Base-by-base conservation (phyloP, 805 yeast species). In the Candida koratica region DNA sequence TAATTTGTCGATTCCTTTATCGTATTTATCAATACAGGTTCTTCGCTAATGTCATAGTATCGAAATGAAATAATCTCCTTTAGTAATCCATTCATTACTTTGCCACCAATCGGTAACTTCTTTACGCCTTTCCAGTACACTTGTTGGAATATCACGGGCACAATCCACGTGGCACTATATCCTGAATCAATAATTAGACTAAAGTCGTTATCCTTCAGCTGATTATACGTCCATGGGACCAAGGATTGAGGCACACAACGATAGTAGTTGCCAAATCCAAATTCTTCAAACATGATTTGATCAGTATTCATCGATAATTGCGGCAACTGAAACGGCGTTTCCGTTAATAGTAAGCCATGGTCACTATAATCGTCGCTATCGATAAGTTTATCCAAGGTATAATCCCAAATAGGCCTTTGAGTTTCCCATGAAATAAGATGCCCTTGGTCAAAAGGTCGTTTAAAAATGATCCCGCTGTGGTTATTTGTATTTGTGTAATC, bases 231-330 rank as follows among this genome's bases (percentile, higher is more conserved):
- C 53, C 57, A 46, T 9, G 61, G 61, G 3, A 52, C 49, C 18
- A 79, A 68, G 0, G 77, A 69, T 2, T 74, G 78, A 0, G 77
- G 69, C 0, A 84, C 75, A 15, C 84, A 74, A 40, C 95, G 69
- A 44, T 79, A 83, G 41, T 84, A 72, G 20, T 77, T 73, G 10
- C 69, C 69, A 51, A 93, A 84, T 3, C 86, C 95, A 52, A 81
- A 93, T 52, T 93, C 97, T 57, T 93, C 99, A 61, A 94, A 90
- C 0, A 93, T 73, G 0, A 93, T 83, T 60, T 88, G 96, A 55
- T 93, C 97, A 11, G 86, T 82, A 56, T 84, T 84, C 47, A 79
- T 79, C 24, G 94, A 84, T 20, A 90, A 67, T 36, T 79, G 81
- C 2, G 96, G 93, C 20, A 90, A 61, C 34, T 87, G 83, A 52